Base-by-base conservation (phyloP, 768 basidiomycete species). In the Collybia sp. region DNA sequence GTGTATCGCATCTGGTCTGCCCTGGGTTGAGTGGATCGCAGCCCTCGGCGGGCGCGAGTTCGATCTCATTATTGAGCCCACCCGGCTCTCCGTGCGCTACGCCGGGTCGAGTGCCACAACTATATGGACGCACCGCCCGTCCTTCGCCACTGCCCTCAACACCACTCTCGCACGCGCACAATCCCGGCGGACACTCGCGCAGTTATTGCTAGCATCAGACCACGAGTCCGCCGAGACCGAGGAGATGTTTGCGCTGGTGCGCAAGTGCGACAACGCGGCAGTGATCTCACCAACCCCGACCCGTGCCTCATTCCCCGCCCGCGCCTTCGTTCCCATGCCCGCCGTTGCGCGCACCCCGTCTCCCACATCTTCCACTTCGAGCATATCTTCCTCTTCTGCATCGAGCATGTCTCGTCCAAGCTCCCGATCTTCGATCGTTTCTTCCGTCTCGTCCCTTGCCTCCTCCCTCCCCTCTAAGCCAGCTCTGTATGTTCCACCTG, bases 401-500 rank as follows among this genome's bases (percentile, higher is more conserved):
- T 59, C 59, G 10, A 47, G 58, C 1, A 54, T 50, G 15, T 70
- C 71, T n/a, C 63, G 69, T 6, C 65, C 71, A 5, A 67, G 65
- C 58, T 71, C 71, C 2, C 67, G 69, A 20, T 69, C 65, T 12
- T 73, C 71, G 6, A 58, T 54, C 40, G 48, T 59, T 33, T 70
- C 65, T n/a, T 36, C 46, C 16, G 60, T 58, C 41, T 68, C 53
- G 4, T 47, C 49, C 51, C 35, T 25, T 25, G 25, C 40, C 12
- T 39, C 43, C 16, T 38, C 49, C 33, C 33, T 42, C 40, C 44
- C 46, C 37, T 31, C 42, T 45, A 10, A 55, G 49, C 34, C 47
- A 37, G 50, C 42, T 49, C 49, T 30, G 54, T 50, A 46, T 49
- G 43, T 30, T 16, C 41, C 31, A 30, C 36, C 31, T n/a, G 34